These are phyloP conservation scores for Verticillium albo-atrum DNA, from an alignment of 2,329 filamentous ascomycete genomes.

Conservation along the genomic window DNA sequence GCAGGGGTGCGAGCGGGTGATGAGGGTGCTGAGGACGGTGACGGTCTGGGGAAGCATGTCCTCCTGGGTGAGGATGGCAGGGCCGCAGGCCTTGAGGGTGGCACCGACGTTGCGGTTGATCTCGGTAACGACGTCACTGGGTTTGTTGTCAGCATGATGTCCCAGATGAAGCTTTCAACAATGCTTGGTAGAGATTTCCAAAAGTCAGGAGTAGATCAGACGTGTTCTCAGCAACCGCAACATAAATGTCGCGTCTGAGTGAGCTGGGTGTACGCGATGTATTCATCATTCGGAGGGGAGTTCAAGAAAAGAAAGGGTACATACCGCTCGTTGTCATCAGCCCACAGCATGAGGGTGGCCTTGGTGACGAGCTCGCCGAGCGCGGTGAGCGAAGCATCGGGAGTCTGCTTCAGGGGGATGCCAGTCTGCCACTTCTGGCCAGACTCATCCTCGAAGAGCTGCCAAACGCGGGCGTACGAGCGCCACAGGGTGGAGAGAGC, in stretches of 20 bases:
- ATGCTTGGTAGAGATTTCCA: conserved; percentile 13
- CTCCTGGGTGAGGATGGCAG: conserved; percentile 72
- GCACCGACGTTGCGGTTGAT: conserved; percentile 92
- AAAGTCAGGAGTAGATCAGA: conserved; percentile 34
- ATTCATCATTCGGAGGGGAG: conserved; percentile 67
- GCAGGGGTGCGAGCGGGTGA: conserved; percentile 87
- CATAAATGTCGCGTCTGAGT: conserved; percentile 78
- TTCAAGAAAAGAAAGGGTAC: conserved; percentile 35
- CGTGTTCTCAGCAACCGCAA: conserved; percentile 86
- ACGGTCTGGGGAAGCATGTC: conserved; percentile 73
- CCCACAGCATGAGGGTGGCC: conserved; percentile 80
- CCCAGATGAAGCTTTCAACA: conserved; percentile 7
- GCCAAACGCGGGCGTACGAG: conserved; percentile 86
- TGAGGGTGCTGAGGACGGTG: conserved; percentile 69
- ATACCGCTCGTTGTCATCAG: conserved; percentile 89
- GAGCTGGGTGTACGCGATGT: conserved; percentile 96
- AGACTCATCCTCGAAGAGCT: conserved; percentile 73
- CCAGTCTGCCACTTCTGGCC: conserved; percentile 86
- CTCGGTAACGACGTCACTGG: conserved; percentile 81
- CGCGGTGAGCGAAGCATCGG: conserved; percentile 75
- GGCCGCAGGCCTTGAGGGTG: conserved; percentile 86
- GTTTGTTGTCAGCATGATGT: conserved; percentile 34
- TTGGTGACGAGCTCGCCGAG: conserved; percentile 82
- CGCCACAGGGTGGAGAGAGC: conserved; percentile 90
- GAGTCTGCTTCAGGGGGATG: conserved; percentile 74